Percentiles rank a stretch among this genome's conserved stretches.
Conservation (phyloP, 2,329 filamentous ascomycete genomes). For the Fusarium tjaetaba region DNA sequence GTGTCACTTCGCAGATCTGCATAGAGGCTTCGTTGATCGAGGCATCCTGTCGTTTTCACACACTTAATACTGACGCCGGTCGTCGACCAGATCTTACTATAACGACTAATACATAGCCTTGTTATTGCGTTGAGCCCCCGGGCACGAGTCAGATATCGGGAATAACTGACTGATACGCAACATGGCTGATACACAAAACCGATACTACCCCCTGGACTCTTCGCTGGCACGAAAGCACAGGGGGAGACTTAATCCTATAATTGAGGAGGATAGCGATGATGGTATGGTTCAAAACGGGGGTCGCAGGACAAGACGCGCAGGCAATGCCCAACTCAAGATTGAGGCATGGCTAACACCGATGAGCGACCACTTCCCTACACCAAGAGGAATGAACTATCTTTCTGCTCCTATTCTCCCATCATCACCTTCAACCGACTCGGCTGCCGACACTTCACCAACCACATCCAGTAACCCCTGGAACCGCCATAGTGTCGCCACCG, state of each 20-base stretch:
- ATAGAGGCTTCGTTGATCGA: slow-evolving; percentile 57
- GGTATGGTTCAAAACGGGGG: slow-evolving; percentile 38
- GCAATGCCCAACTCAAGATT: slow-evolving; percentile 59
- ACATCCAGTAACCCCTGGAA: slow-evolving; percentile 71
- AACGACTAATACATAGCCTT: slow-evolving; percentile 37
- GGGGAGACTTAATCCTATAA: slow-evolving; percentile 71
- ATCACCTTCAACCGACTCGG: slow-evolving; percentile 65
- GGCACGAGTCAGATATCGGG: slow-evolving; percentile 42
- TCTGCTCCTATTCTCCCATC: slow-evolving; percentile 70
- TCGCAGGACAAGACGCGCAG: slow-evolving; percentile 42
- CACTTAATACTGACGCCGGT: slow-evolving; percentile 48
- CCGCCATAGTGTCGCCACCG: slow-evolving; percentile 69
- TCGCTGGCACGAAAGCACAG: slow-evolving; percentile 66
- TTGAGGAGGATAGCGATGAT: slow-evolving; percentile 64
- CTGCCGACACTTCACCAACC: slow-evolving; percentile 64
- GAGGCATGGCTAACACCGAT: slow-evolving; percentile 68
- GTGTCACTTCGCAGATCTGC: slow-evolving; percentile 43
- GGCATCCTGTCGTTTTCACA: slow-evolving; percentile 53
- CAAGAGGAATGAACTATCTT: slow-evolving; percentile 73
- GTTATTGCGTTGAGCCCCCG: slow-evolving; percentile 25
- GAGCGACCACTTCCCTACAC: slow-evolving; percentile 76
- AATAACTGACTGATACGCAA: slow-evolving; percentile 50
- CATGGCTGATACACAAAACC: slow-evolving; percentile 57
- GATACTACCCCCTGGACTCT: slow-evolving; percentile 59
- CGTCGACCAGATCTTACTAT: slow-evolving; percentile 45